A percentile compares a stretch with the other conserved stretches of the same genome.
phyloP scores from a whole-genome alignment of 192 early-diverging fungal species.

The Dissophora ornata region DNA sequence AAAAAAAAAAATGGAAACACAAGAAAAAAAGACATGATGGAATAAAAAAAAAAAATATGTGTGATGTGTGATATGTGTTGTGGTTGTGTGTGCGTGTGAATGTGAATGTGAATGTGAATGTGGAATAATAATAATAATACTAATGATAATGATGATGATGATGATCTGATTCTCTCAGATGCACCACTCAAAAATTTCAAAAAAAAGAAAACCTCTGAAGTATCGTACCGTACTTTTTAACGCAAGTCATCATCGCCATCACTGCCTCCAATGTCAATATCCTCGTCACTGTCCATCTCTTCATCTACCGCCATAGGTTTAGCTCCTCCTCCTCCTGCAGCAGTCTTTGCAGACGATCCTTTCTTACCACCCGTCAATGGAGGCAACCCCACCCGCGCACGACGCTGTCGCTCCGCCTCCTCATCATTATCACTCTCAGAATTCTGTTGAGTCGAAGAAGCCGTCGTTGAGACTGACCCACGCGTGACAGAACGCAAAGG shows the following conservation, averaged over 20 bases:
- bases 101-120: neutral
- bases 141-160: neutral
- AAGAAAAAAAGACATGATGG: conserved; percentile 97
- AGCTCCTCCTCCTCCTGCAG: no score
- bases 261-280: conserved; percentile 66
- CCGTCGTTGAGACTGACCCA: neutral
- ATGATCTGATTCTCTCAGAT: no score
- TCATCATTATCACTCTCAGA: conserved; percentile 29
- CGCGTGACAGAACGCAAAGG: conserved; percentile 8
- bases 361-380: conserved; percentile 18
- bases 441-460: no score
- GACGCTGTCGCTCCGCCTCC: conserved; percentile 9
- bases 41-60: conserved; percentile 46
- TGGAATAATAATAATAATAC: conserved; percentile 1
- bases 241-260: conserved; percentile 67
- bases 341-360: neutral
- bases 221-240: conserved; percentile 22
- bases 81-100: no score
- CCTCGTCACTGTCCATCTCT: conserved; percentile 62
- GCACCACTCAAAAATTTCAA: no score
- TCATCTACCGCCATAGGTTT: conserved; percentile 28
- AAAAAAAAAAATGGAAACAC: conserved; percentile 65
- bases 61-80: no score
- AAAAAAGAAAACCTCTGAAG: no score
- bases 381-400: neutral